These are phyloP conservation scores for Pharus latifolius DNA, from an alignment of 176 grass and related monocot genomes.

Conservation along the genomic window DNA sequence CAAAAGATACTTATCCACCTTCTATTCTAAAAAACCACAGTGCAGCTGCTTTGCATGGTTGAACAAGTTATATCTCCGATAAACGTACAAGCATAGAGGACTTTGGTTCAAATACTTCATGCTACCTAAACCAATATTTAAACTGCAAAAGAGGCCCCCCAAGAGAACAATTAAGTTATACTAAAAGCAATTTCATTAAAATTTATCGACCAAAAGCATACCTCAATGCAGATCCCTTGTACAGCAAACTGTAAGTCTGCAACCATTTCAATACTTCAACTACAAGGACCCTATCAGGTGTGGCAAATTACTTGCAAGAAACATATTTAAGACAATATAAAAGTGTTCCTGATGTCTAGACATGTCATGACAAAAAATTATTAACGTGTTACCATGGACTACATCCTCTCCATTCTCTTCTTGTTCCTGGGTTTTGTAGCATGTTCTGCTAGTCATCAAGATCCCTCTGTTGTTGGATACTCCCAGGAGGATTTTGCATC, in stretches of 20 bases:
- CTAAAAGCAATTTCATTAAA: background rate
- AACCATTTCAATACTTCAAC: constrained; percentile 39
- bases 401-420: constrained; percentile 22
- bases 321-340: constrained; percentile 34
- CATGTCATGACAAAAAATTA: constrained; percentile 13
- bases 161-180: background rate
- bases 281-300: constrained; percentile 31
- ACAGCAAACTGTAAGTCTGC: constrained; percentile 43
- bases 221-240: constrained; percentile 34
- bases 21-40: constrained; percentile 7
- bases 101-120: constrained; percentile 1
- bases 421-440: constrained; percentile 23
- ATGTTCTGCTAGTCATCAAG: constrained; percentile 11
- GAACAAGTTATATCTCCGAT: constrained; percentile 25
- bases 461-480: constrained; percentile 47
- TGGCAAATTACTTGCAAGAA: constrained; percentile 59
- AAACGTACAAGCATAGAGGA: constrained; percentile 8
- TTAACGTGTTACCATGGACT: constrained; percentile 29
- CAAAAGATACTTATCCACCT: constrained; percentile 23
- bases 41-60: constrained; percentile 6
- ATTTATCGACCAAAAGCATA: constrained; percentile 6
- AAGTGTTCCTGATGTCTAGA: background rate
- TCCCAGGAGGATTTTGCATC: constrained; percentile 32
- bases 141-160: background rate
- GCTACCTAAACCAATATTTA: constrained; percentile 15